Evolutionary conservation across 2,329 filamentous ascomycete species (phyloP), one percentile per base, ranked within the genome.

Genomic region (Cladosporium sp.): DNA sequence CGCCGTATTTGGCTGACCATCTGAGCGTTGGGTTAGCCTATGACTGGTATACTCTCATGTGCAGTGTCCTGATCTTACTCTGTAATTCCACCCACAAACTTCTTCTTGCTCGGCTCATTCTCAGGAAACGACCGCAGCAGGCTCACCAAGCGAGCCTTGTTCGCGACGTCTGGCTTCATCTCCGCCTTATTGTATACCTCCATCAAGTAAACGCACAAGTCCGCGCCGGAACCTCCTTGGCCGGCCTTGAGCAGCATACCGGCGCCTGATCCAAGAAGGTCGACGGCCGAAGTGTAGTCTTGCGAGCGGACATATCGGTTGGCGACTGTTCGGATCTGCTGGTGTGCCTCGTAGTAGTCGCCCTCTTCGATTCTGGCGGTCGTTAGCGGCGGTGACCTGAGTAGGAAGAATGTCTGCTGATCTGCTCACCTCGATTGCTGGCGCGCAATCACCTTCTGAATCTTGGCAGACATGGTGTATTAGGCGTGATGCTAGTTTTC

Each of bases 341-440:
- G 93, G 74, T 97, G 92, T 54, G 93, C 93, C 80, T 98, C 93
- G 76, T 98, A 98, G 79, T 83, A 96, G 69, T 93, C 86, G 65
- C 91, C 92, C 71, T 95, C 89, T 61, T 83, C 78, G 71, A 95
- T 95, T 72, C 89, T 88, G 64, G 53, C 35, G 45, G 56, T 34
- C 61, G 9, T 58, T 28, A 46, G 37, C 14, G 13, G 33, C 22
- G 33, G 10, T 46, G 32, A 9, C 22, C 3, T 28, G 22, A 7
- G 22, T 28, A 5, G 22, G 22, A 28, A 28, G 22, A 28, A 28
- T 28, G 22, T 28, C 22, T 7, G 52, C n/a, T 19, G 44, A 40
- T 18, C 16, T 13, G 33, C 54, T 35, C 74, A 86, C 84, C 84
- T 92, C 72, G 87, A 78, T 74, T 92, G 87, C 69, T 96, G 84